These are phyloP conservation scores for Dispira simplex DNA, from an alignment of 192 early-diverging fungal genomes.

Conservation along the genomic window DNA sequence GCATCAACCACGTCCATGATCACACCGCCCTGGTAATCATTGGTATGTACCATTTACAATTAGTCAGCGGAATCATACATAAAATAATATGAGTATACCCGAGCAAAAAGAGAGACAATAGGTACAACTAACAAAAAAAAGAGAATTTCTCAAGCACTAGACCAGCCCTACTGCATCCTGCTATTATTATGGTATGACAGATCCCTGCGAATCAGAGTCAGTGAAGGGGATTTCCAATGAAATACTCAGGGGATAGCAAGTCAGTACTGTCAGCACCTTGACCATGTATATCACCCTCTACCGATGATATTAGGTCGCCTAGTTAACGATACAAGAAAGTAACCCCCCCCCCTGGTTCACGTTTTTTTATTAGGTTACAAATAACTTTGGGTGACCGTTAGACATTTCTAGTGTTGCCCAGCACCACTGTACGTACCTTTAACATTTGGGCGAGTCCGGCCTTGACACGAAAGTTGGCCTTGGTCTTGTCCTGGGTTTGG, in stretches of 20 bases:
- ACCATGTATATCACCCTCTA: neutral
- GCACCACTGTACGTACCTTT: conserved; percentile 42
- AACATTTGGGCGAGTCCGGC: conserved; percentile 95
- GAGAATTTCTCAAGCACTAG: neutral
- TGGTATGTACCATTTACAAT: neutral
- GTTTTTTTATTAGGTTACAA: neutral
- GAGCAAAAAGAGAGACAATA: neutral
- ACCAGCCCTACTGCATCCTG: neutral
- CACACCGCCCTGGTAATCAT: conserved; percentile 69
- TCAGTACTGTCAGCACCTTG: neutral
- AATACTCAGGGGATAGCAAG: neutral
- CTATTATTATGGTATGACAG: neutral
- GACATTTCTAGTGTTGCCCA: no score
- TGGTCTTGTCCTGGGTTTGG: conserved; percentile 11
- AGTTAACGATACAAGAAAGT: neutral
- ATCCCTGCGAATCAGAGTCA: neutral
- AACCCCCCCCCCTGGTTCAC: neutral
- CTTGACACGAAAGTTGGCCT: conserved; percentile 68
- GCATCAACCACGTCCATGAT: conserved; percentile 99
- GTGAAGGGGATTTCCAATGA: neutral
- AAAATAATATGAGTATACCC: conserved; percentile 2
- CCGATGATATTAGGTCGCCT: neutral
- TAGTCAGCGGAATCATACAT: neutral
- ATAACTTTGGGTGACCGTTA: neutral
- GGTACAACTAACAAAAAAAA: neutral